Evolutionary conservation across 768 basidiomycete species (phyloP).

Genomic region (Boletus insuetus): DNA sequence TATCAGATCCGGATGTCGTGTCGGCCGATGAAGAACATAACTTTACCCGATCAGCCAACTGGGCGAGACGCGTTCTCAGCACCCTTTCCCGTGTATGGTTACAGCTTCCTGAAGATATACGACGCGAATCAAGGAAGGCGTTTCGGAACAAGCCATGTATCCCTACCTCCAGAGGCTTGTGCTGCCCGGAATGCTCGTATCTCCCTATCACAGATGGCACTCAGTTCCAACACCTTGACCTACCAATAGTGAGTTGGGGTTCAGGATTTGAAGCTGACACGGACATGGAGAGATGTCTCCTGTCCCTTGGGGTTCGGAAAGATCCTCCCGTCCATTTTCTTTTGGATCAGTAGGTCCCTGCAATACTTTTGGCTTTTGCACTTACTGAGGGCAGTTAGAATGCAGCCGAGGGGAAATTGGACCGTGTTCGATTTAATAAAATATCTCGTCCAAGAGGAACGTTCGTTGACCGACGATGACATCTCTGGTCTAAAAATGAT

Average conservation of each 20-base stretch:
- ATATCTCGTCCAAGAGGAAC: background rate
- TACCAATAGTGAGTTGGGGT: background rate
- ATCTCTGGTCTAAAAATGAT: background rate
- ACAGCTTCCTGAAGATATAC: slow-evolving; percentile 43
- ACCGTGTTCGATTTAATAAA: background rate
- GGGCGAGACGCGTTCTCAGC: slow-evolving; percentile 73
- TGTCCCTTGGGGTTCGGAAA: background rate
- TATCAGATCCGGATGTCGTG: slow-evolving; percentile 46
- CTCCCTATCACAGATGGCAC: slow-evolving; percentile 71
- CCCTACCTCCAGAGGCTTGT: slow-evolving; percentile 57
- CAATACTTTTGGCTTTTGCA: background rate
- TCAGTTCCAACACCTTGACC: background rate
- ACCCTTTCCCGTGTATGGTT: slow-evolving; percentile 69
- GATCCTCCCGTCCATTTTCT: background rate
- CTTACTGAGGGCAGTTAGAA: background rate
- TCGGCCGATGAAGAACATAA: slow-evolving; percentile 47
- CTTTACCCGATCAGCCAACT: slow-evolving; percentile 58
- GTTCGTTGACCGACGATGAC: background rate
- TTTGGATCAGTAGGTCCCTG: background rate
- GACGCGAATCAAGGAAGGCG: slow-evolving; percentile 29
- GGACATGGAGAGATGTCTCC: background rate
- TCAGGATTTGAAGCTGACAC: slow-evolving; percentile 38
- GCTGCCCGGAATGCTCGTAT: slow-evolving; percentile 65
- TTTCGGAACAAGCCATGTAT: slow-evolving; percentile 39
- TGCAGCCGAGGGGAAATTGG: background rate